Percentiles rank a stretch among this genome's conserved stretches.
These are phyloP conservation scores for Cryphonectria parasitica DNA, from an alignment of 2,329 filamentous ascomycete species.

Conservation along the genomic window DNA sequence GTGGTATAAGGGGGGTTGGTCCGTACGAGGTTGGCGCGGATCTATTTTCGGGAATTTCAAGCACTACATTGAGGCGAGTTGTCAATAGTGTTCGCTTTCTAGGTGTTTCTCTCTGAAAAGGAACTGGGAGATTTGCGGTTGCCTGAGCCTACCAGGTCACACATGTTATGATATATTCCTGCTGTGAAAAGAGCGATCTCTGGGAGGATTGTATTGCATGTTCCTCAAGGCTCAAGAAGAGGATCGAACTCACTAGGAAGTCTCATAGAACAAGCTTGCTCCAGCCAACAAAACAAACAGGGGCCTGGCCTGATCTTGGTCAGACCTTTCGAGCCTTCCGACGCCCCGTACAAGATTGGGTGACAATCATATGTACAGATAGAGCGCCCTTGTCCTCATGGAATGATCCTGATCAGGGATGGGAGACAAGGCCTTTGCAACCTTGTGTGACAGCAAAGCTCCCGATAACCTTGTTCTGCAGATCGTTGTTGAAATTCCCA, in stretches of 20 bases:
- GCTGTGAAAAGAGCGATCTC: not conserved
- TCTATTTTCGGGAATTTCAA: not conserved
- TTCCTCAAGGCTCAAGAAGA: not conserved
- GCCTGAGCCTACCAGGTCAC: not conserved
- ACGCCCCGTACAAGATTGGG: not conserved
- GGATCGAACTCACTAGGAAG: not conserved
- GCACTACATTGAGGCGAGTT: not conserved
- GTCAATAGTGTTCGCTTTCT: not conserved
- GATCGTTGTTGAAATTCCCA: not conserved
- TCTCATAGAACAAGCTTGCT: not conserved
- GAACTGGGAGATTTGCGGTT: not conserved
- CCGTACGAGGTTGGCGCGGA: not conserved
- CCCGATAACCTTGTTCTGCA: constrained; percentile 7
- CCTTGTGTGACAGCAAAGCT: not conserved
- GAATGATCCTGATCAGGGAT: not conserved
- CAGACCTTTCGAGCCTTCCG: not conserved
- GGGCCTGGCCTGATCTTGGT: not conserved
- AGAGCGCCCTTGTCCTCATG: not conserved
- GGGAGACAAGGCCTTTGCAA: not conserved
- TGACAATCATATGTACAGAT: not conserved
- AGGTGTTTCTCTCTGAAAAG: not conserved
- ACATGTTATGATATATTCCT: not conserved
- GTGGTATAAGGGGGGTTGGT: not conserved
- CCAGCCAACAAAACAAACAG: not conserved
- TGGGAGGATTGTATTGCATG: not conserved